These are phyloP conservation scores for Saccharomyces uvarum DNA, from an alignment of 1,139 yeast genomes.

Conservation along the genomic window DNA sequence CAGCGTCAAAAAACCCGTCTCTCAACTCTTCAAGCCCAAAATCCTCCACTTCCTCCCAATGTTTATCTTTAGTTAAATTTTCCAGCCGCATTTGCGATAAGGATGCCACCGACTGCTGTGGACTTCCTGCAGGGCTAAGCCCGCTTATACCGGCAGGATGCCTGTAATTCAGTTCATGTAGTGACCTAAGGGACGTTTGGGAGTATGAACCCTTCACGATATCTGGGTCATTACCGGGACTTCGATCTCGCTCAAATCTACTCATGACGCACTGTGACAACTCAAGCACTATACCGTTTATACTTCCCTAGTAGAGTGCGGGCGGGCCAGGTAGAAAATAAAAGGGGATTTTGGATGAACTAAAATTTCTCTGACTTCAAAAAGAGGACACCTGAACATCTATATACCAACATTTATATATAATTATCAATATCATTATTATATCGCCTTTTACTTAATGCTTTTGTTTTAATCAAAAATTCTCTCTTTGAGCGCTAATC, in stretches of 20 bases:
- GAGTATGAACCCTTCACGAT: slow-evolving; percentile 26
- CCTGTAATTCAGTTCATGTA: slow-evolving; percentile 11
- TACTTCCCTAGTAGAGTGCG: background rate
- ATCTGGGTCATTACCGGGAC: background rate
- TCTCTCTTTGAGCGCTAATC: background rate
- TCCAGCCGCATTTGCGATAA: slow-evolving; percentile 31
- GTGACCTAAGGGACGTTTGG: slow-evolving; percentile 21
- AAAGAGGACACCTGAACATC: background rate
- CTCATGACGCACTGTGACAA: background rate
- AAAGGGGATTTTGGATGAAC: background rate
- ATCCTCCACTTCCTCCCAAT: slow-evolving; percentile 30
- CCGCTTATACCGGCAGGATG: slow-evolving; percentile 2
- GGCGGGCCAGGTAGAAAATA: background rate
- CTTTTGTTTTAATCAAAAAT: background rate
- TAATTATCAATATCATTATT: background rate
- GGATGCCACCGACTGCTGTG: slow-evolving; percentile 27
- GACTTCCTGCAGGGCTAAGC: slow-evolving; percentile 1
- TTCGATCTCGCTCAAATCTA: background rate
- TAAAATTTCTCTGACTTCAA: background rate
- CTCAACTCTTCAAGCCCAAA: slow-evolving; percentile 39
- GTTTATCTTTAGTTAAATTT: slow-evolving; percentile 23
- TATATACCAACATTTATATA: background rate
- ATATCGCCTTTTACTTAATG: background rate
- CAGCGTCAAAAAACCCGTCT: slow-evolving; percentile 44
- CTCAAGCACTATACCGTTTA: background rate